Conservation (phyloP, 2,329 filamentous ascomycete species). For the Thielaviopsis euricoi region DNA sequence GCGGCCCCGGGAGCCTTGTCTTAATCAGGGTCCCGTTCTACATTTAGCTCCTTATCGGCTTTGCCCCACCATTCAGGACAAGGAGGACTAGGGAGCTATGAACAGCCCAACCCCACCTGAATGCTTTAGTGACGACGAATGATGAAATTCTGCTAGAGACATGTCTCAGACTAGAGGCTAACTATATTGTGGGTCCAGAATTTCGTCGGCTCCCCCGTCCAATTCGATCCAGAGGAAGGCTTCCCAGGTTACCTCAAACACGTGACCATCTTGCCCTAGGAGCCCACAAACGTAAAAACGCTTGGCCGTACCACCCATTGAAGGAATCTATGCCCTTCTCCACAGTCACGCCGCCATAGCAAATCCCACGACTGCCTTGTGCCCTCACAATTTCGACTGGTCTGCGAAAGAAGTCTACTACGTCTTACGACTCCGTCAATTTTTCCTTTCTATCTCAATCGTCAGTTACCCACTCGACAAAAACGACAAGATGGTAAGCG, state of each 20-base stretch:
- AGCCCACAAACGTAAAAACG: background rate
- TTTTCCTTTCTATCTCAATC: constrained; percentile 11
- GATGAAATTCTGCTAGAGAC: too few species aligned
- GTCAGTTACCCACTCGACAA: constrained; percentile 12
- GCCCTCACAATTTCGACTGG: constrained; percentile 11
- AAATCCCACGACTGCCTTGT: constrained; percentile 8
- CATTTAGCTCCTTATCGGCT: too few species aligned
- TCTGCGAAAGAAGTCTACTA: constrained; percentile 12
- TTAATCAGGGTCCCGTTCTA: too few species aligned
- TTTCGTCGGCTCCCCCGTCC: too few species aligned
- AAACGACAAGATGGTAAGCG: constrained; percentile 52
- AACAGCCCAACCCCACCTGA: background rate
- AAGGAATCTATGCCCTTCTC: constrained; percentile 8
- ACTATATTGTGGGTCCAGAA: background rate
- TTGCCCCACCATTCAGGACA: too few species aligned
- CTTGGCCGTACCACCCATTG: background rate
- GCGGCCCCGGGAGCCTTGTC: too few species aligned
- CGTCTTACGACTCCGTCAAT: constrained; percentile 11
- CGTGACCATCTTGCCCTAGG: background rate
- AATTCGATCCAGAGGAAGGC: background rate
- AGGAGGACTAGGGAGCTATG: too few species aligned
- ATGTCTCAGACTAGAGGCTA: background rate
- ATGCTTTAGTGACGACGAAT: background rate
- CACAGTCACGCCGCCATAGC: constrained; percentile 7
- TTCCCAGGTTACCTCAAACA: background rate